phyloP scores from a whole-genome alignment of 1,139 yeast genomes.

The Yamadazyma sp. region DNA sequence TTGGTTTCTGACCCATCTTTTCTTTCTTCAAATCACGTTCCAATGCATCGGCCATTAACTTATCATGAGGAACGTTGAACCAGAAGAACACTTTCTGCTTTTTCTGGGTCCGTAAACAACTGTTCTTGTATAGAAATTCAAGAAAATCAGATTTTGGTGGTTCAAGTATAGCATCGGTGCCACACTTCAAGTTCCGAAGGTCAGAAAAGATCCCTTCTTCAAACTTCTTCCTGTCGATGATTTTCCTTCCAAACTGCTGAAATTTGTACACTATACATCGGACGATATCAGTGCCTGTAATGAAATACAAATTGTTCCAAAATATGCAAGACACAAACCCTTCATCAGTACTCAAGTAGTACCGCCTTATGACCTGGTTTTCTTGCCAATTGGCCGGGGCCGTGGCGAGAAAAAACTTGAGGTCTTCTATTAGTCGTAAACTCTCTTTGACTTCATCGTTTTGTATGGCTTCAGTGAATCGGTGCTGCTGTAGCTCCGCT shows the following conservation, averaged over 20 bases:
- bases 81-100: constrained; percentile 96
- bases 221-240: constrained; percentile 85
- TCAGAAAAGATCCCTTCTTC: constrained; percentile 97
- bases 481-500: neutral
- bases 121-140: constrained; percentile 80
- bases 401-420: constrained; percentile 81
- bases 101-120: constrained; percentile 90
- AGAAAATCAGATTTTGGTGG: constrained; percentile 85
- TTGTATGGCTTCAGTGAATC: constrained; percentile 10
- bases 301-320: constrained; percentile 88
- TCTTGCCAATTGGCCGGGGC: constrained; percentile 96
- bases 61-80: constrained; percentile 95
- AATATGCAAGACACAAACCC: constrained; percentile 88
- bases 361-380: constrained; percentile 82
- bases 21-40: constrained; percentile 92
- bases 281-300: constrained; percentile 96
- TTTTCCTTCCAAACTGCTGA: constrained; percentile 84
- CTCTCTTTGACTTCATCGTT: constrained; percentile 45
- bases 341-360: constrained; percentile 83
- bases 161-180: constrained; percentile 85
- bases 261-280: constrained; percentile 87
- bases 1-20: constrained; percentile 51
- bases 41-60: constrained; percentile 87
- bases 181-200: constrained; percentile 81
- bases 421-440: constrained; percentile 66